A percentile compares a stretch with the other conserved stretches of the same genome.
Evolutionary conservation across 805 yeast genomes (phyloP).

Genomic region (Alloascoidea africana): DNA sequence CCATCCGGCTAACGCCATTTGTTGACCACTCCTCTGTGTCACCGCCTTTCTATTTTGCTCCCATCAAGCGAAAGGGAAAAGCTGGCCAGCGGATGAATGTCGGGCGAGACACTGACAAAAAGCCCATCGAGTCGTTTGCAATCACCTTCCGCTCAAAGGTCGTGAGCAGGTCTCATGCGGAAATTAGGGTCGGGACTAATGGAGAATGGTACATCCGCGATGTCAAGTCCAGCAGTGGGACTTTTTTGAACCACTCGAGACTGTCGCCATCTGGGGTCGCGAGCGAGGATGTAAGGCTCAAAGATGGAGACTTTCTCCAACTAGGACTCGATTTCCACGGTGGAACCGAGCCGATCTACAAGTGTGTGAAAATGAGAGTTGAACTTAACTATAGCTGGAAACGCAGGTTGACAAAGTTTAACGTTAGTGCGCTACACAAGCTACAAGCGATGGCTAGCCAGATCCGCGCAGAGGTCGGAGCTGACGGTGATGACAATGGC

Average conservation of each 20-base stretch:
- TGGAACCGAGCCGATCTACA: slow-evolving; percentile 83
- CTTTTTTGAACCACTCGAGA: slow-evolving; percentile 79
- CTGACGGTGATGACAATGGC: no score
- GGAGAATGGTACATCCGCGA: slow-evolving; percentile 85
- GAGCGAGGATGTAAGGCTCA: slow-evolving; percentile 46
- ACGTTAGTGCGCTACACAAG: slow-evolving; percentile 62
- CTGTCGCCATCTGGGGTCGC: no score
- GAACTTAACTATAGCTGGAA: slow-evolving; percentile 88
- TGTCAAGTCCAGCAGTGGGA: slow-evolving; percentile 87
- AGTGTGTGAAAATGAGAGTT: slow-evolving; percentile 87
- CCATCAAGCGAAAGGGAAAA: slow-evolving; percentile 66
- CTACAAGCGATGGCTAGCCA: slow-evolving; percentile 24
- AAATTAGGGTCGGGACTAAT: slow-evolving; percentile 52
- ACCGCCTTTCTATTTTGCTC: slow-evolving; percentile 73
- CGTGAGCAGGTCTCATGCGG: slow-evolving; percentile 86
- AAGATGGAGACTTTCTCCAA: slow-evolving; percentile 81
- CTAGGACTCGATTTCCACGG: slow-evolving; percentile 95
- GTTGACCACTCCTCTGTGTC: slow-evolving; percentile 71
- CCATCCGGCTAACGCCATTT: slow-evolving; percentile 68
- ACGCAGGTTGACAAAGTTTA: slow-evolving; percentile 62
- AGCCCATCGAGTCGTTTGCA: slow-evolving; percentile 65
- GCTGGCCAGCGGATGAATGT: slow-evolving; percentile 41
- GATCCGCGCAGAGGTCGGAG: neutral
- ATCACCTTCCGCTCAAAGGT: slow-evolving; percentile 74
- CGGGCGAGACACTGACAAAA: no score